These are phyloP conservation scores for Brettanomyces custersianus DNA, from an alignment of 805 yeast species.

Conservation along the genomic window DNA sequence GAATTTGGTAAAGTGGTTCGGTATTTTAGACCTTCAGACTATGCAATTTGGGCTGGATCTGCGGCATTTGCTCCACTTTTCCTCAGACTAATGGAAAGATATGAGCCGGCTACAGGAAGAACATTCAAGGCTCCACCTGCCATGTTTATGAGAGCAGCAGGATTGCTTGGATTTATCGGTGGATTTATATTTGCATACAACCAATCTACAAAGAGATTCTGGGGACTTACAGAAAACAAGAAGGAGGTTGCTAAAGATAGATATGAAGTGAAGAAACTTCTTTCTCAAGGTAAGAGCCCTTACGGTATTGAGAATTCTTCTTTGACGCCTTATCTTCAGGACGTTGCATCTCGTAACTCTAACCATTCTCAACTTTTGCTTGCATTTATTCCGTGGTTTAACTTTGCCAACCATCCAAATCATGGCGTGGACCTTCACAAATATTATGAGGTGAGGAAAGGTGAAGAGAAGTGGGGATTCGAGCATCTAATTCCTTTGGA, in stretches of 20 bases:
- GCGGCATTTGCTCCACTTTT: slow-evolving; percentile 43
- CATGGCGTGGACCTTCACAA: slow-evolving; percentile 68
- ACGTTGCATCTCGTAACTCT: slow-evolving; percentile 69
- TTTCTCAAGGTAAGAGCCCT: slow-evolving; percentile 58
- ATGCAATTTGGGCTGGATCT: slow-evolving; percentile 37
- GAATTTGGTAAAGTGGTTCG: slow-evolving; percentile 62
- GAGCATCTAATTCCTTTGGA: slow-evolving; percentile 38
- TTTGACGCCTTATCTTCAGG: slow-evolving; percentile 62
- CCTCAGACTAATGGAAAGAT: slow-evolving; percentile 34
- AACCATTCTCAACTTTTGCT: slow-evolving; percentile 55
- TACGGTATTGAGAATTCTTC: slow-evolving; percentile 47
- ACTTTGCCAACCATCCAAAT: slow-evolving; percentile 69
- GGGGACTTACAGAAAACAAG: slow-evolving; percentile 67
- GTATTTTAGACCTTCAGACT: slow-evolving; percentile 65
- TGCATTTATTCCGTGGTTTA: slow-evolving; percentile 73
- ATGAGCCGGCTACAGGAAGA: slow-evolving; percentile 40
- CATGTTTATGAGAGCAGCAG: slow-evolving; percentile 48
- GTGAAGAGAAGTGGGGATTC: slow-evolving; percentile 51
- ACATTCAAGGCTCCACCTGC: slow-evolving; percentile 42
- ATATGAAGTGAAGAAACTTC: slow-evolving; percentile 57
- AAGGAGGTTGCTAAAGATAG: slow-evolving; percentile 68
- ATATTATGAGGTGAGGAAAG: slow-evolving; percentile 48
- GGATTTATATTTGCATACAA: slow-evolving; percentile 70
- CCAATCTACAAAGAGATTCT: slow-evolving; percentile 60
- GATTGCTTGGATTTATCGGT: slow-evolving; percentile 55